A percentile compares a stretch with the other conserved stretches of the same genome.
Conservation (phyloP, 805 yeast species). For the Saturnispora saitoi region DNA sequence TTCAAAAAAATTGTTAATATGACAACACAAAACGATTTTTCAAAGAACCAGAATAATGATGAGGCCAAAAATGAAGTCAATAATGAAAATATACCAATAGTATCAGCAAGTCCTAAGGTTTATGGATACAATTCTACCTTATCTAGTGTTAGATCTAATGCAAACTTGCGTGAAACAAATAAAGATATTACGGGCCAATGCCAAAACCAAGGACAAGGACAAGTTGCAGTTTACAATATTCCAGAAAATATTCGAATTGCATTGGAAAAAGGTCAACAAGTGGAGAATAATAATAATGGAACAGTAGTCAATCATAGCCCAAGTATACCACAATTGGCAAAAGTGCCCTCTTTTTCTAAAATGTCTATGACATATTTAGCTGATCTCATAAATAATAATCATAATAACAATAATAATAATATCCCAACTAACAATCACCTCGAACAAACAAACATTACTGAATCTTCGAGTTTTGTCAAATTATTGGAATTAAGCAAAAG, state of each 20-base stretch:
- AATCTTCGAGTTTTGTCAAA: conserved; percentile 4
- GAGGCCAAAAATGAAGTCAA: not conserved
- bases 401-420: conserved; percentile 3
- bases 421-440: not conserved
- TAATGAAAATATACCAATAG: not conserved
- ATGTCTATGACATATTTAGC: conserved; percentile 5
- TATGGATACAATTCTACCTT: not conserved
- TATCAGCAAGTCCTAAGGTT: not conserved
- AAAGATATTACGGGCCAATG: conserved; percentile 3
- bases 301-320: not conserved
- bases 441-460: not conserved
- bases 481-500: not conserved
- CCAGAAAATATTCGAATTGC: conserved; percentile 15
- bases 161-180: not conserved
- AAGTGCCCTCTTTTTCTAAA: not conserved
- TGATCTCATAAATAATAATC: not conserved
- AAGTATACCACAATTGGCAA: conserved; percentile 2
- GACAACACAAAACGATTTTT: not conserved
- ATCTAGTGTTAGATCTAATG: not conserved
- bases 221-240: conserved; percentile 6
- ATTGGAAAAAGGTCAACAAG: not conserved
- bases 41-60: conserved; percentile 5
- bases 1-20: conserved; percentile 13
- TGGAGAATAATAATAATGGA: not conserved
- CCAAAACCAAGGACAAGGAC: too few species aligned